Percentiles rank a stretch among this genome's conserved stretches.
Conservation (phyloP, 371 early-diverging fungal genomes). For the Rhizomucor pusillus region DNA sequence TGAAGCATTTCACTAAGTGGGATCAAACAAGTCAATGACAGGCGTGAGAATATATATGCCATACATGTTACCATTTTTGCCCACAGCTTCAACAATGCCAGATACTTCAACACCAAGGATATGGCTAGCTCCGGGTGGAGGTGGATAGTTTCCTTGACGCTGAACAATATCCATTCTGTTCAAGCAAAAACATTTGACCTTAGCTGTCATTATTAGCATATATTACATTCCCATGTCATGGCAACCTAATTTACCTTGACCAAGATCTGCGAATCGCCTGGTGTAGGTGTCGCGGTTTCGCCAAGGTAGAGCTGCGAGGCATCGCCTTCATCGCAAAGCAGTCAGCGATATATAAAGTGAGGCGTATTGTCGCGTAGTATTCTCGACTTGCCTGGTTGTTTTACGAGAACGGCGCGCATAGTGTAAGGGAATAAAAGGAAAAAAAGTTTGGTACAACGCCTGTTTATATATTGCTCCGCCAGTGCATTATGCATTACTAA, state of each 20-base stretch:
- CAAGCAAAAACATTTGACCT: slow-evolving; percentile 61
- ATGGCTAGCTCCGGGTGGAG: slow-evolving; percentile 59
- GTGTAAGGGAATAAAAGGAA: slow-evolving; percentile 3
- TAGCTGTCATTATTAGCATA: background rate
- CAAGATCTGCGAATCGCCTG: slow-evolving; percentile 57
- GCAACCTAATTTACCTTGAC: slow-evolving; percentile 51
- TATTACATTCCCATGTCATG: background rate
- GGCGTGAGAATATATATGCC: too few species aligned
- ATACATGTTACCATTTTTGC: slow-evolving; percentile 35
- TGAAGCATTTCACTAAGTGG: slow-evolving; percentile 49
- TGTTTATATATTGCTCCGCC: too few species aligned
- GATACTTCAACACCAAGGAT: slow-evolving; percentile 79
- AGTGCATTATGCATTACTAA: too few species aligned
- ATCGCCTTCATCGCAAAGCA: slow-evolving; percentile 33
- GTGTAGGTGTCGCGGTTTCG: slow-evolving; percentile 48
- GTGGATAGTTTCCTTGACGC: slow-evolving; percentile 70
- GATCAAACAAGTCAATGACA: too few species aligned
- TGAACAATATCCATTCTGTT: slow-evolving; percentile 81
- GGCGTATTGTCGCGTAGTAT: too few species aligned
- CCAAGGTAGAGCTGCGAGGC: slow-evolving; percentile 56
- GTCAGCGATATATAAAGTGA: too few species aligned
- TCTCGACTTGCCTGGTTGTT: slow-evolving; percentile 25
- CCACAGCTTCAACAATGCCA: slow-evolving; percentile 60
- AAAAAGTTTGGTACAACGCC: too few species aligned
- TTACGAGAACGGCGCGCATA: slow-evolving; percentile 39